Evolutionary conservation across 2,329 filamentous ascomycete genomes (phyloP).

Genomic region (Aspergillus tanneri): DNA sequence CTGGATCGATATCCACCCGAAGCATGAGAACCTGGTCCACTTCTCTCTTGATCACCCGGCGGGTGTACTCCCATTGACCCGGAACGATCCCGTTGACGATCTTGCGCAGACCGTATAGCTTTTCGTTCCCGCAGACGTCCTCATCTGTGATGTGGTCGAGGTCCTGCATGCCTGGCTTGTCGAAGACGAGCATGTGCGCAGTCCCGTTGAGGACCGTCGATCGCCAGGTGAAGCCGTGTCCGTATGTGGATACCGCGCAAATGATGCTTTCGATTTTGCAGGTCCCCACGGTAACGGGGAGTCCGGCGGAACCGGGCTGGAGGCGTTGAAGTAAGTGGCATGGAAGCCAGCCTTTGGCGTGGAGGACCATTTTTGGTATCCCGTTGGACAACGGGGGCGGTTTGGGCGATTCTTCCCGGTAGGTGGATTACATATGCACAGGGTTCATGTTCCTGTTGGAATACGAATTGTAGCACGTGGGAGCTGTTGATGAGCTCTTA

Average conservation of each 20-base stretch:
- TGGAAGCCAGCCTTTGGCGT: background rate
- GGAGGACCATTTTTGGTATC: background rate
- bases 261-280: background rate
- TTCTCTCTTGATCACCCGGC: background rate
- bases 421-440: background rate
- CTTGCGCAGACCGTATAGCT: background rate
- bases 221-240: background rate
- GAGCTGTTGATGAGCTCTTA: background rate
- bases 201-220: background rate
- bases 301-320: background rate
- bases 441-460: background rate
- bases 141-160: background rate
- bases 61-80: background rate
- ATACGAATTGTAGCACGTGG: background rate
- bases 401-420: background rate
- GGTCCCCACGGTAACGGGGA: background rate
- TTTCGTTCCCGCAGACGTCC: background rate
- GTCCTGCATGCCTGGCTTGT: background rate
- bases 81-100: background rate
- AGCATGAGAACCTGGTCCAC: background rate
- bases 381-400: background rate
- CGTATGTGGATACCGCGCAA: background rate
- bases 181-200: background rate
- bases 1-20: background rate
- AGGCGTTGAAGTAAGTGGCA: background rate